phyloP scores from a whole-genome alignment of 495 filamentous ascomycete genomes.

The Aspergillus bertholletiae region DNA sequence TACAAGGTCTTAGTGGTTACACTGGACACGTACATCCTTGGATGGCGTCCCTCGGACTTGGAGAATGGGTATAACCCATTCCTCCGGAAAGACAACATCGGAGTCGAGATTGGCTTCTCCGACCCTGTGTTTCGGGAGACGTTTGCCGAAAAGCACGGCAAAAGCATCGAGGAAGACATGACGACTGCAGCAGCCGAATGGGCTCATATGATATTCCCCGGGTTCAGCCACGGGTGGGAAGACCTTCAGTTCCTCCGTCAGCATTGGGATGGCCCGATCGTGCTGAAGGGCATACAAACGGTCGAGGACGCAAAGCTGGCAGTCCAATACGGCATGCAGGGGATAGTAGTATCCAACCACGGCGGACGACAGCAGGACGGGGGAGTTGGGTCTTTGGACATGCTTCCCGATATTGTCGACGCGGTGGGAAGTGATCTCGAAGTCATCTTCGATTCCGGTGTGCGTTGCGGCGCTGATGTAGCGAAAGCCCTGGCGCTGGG shows the following conservation, averaged over 20 bases:
- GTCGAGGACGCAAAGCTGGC: slow-evolving; percentile 48
- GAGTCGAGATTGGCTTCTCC: slow-evolving; percentile 47
- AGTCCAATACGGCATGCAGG: slow-evolving; percentile 48
- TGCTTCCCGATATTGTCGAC: slow-evolving; percentile 84
- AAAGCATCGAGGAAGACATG: slow-evolving; percentile 39
- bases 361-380: slow-evolving; percentile 43
- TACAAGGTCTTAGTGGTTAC: slow-evolving; percentile 58
- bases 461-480: slow-evolving; percentile 85
- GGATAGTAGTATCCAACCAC: slow-evolving; percentile 48
- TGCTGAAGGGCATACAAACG: slow-evolving; percentile 51
- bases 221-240: slow-evolving; percentile 48
- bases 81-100: slow-evolving; percentile 42
- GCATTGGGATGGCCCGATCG: slow-evolving; percentile 34
- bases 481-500: slow-evolving; percentile 91
- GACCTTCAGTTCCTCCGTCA: slow-evolving; percentile 31
- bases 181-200: slow-evolving; percentile 32
- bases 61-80: slow-evolving; percentile 52
- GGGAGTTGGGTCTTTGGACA: slow-evolving; percentile 74
- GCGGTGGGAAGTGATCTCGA: slow-evolving; percentile 75
- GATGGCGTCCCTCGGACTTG: slow-evolving; percentile 58
- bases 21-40: slow-evolving; percentile 56
- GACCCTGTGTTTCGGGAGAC: slow-evolving; percentile 55
- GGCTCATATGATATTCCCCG: slow-evolving; percentile 42
- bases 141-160: slow-evolving; percentile 33
- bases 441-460: slow-evolving; percentile 81